A percentile compares a stretch with the other conserved stretches of the same genome.
Conservation (phyloP, 768 basidiomycete species). For the Gloeophyllum trabeum region DNA sequence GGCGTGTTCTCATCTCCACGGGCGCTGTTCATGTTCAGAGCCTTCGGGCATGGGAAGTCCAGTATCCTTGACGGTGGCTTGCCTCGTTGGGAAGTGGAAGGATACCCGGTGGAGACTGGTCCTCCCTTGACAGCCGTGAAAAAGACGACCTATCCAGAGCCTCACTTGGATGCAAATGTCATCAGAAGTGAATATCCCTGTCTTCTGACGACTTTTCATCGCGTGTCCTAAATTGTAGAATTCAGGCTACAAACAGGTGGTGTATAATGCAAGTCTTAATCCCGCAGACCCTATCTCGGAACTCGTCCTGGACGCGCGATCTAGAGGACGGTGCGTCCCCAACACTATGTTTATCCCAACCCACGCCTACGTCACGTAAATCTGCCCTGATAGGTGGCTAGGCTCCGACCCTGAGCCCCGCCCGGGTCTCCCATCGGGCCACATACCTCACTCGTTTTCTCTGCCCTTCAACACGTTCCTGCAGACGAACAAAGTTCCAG, state of each 20-base stretch:
- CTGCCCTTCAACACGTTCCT: slow-evolving; percentile 78
- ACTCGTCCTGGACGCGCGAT: slow-evolving; percentile 81
- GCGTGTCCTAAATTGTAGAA: too few species aligned
- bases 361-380: slow-evolving; percentile 4
- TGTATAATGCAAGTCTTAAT: slow-evolving; percentile 49
- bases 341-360: slow-evolving; percentile 1
- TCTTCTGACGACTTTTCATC: slow-evolving; percentile 3
- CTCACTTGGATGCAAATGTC: slow-evolving; percentile 34
- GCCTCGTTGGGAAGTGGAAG: slow-evolving; percentile 67
- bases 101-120: slow-evolving; percentile 37
- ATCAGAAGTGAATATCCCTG: slow-evolving; percentile 34
- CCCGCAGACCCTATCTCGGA: slow-evolving; percentile 37
- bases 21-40: slow-evolving; percentile 88
- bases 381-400: slow-evolving; percentile 41
- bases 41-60: slow-evolving; percentile 80
- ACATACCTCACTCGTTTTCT: slow-evolving; percentile 81
- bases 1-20: slow-evolving; percentile 91
- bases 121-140: slow-evolving; percentile 14
- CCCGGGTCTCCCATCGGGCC: slow-evolving; percentile 78
- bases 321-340: slow-evolving; percentile 56
- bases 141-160: slow-evolving; percentile 35
- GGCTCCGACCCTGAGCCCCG: slow-evolving; percentile 86
- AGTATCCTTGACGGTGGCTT: slow-evolving; percentile 92
- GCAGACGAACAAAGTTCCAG: slow-evolving; percentile 21
- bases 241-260: slow-evolving; percentile 73